Evolutionary conservation across 805 yeast species (phyloP), one percentile per base, ranked within the genome.

Genomic region (Myxozyma melibiosi): DNA sequence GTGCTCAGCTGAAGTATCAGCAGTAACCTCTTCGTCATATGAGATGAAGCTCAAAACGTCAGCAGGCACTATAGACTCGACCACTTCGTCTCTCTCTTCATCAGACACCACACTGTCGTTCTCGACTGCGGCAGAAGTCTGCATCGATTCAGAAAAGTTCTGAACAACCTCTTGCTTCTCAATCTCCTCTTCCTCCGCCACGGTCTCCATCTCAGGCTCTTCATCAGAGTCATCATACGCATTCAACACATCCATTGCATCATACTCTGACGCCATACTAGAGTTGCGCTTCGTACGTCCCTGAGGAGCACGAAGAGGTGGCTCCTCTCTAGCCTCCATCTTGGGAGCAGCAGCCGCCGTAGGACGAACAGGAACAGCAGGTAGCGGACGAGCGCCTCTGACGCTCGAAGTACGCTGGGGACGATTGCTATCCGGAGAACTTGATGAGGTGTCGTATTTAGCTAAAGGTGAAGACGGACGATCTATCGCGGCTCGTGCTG

Each of bases 331-430:
- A 33, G 50, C 9, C 43, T 24, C 51, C 13, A 8, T 16, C 18
- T 33, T 31, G 11, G 33, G 9, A 14, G 44, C 20, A 42, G 18
- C 1, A 24, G 13, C 39, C 9, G 46, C 34, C 24, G 30, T 14
- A 11, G 51, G 51, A 20, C 38, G 38, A 13, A 16, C 22, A 1
- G 56, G 56, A 8, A 53, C 42, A 13, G 51, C 55, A 9, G 63
- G 63, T 16, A 59, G 33, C 11, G 63, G 63, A 3, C 63, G 45
- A 6, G 51, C 48, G 31, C 51, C 45, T 20, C 18, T 39, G 22
- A 43, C 3, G 8, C 45, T 24, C 5, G 58, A 52, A 14, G 28
- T 38, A 1, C 59, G 59, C 13, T 49, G 53, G 5, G 57, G 46
- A 24, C 61, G 43, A 25, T 51, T 42, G 3, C 57, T 54, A 38